Evolutionary conservation across 768 basidiomycete genomes (phyloP).

Genomic region (Mycena alexandri): DNA sequence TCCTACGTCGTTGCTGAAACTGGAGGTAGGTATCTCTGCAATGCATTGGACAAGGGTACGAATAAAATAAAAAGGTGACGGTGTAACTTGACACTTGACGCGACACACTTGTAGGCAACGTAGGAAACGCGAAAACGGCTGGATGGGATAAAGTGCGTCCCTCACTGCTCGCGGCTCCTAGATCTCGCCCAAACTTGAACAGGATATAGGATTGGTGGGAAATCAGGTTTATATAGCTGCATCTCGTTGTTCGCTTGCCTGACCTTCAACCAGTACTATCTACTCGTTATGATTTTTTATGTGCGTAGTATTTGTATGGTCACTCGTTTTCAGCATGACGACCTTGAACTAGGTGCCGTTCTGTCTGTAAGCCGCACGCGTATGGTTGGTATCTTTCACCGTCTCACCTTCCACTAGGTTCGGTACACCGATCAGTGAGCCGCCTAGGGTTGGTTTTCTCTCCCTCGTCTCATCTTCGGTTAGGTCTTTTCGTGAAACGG

Average conservation of each 20-base stretch:
- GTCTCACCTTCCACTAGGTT: slow-evolving; percentile 46
- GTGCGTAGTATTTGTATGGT: slow-evolving; percentile 39
- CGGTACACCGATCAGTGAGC: slow-evolving; percentile 59
- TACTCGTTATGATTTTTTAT: slow-evolving; percentile 63
- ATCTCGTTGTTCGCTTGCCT: background rate
- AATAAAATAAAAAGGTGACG: no score
- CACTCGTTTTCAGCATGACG: background rate
- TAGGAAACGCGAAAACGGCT: slow-evolving; percentile 66
- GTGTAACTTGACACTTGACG: no score
- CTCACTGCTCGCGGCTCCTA: background rate
- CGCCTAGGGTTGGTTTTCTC: no score
- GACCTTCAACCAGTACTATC: slow-evolving; percentile 53
- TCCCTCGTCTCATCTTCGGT: background rate
- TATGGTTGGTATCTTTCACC: background rate
- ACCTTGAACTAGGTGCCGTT: slow-evolving; percentile 53
- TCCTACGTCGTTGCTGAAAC: no score
- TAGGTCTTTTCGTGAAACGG: slow-evolving; percentile 61
- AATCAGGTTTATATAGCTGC: slow-evolving; percentile 51
- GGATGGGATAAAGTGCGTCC: slow-evolving; percentile 59
- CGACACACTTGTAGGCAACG: slow-evolving; percentile 49
- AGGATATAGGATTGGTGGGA: slow-evolving; percentile 59
- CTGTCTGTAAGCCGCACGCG: slow-evolving; percentile 52
- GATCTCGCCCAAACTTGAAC: background rate
- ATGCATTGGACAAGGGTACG: slow-evolving; percentile 57
- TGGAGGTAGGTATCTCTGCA: slow-evolving; percentile 58